phyloP scores from a whole-genome alignment of 148 eudicot genomes.

The Chenopodium suecicum region DNA sequence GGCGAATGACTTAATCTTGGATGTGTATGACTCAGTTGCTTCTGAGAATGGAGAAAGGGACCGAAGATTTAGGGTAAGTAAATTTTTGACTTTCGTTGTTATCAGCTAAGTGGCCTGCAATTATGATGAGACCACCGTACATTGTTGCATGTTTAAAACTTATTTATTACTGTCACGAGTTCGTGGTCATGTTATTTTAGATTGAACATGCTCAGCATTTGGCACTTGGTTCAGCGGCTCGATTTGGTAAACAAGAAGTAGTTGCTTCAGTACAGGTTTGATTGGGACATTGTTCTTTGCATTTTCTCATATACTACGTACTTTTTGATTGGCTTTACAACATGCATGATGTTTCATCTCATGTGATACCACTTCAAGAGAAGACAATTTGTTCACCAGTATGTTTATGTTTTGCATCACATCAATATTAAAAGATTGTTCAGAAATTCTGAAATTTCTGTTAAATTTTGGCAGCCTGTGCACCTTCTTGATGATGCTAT shows the following conservation, averaged over 20 bases:
- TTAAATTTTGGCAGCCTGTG: conserved; percentile 65
- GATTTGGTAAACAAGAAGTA: conserved; percentile 71
- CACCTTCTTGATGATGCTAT: conserved; percentile 87
- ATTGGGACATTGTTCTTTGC: background rate
- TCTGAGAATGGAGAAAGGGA: conserved; percentile 67
- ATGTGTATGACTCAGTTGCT: conserved; percentile 72
- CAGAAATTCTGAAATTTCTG: conserved; percentile 7
- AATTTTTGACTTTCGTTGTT: background rate
- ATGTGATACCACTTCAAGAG: background rate
- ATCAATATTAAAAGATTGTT: background rate
- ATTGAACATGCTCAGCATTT: conserved; percentile 99
- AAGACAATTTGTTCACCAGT: background rate
- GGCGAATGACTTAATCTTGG: conserved; percentile 85
- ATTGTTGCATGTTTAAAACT: background rate
- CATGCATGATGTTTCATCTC: background rate
- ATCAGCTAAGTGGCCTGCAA: background rate
- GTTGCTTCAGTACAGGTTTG: conserved; percentile 92
- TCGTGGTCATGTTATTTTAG: conserved; percentile 41
- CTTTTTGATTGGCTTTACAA: background rate
- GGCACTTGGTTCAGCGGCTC: conserved; percentile 56
- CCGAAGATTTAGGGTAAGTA: conserved; percentile 80
- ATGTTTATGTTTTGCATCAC: background rate
- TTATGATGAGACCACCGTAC: background rate
- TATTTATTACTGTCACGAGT: conserved; percentile 5
- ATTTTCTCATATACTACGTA: background rate